Percentiles rank a stretch among this genome's conserved stretches.
phyloP scores from a whole-genome alignment of 2,329 filamentous ascomycete species.

The Trichoderma simmonsii region DNA sequence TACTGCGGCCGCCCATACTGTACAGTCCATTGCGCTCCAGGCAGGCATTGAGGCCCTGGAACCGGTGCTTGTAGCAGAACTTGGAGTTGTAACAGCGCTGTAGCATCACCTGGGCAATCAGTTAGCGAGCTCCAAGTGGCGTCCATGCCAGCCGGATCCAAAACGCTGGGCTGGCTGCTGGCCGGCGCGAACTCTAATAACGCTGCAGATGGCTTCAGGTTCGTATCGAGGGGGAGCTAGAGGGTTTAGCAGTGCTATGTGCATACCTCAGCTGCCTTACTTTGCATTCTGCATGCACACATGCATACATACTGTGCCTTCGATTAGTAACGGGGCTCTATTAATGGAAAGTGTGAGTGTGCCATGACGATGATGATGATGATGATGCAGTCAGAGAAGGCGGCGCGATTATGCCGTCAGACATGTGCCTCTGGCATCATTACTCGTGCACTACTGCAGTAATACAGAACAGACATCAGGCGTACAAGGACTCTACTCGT shows the following conservation, averaged over 20 bases:
- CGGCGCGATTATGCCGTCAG: background rate
- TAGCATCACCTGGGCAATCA: background rate
- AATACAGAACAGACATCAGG: background rate
- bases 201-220: background rate
- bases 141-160: background rate
- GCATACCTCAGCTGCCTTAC: background rate
- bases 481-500: background rate
- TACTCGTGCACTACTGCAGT: background rate
- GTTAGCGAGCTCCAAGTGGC: background rate
- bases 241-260: background rate
- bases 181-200: conserved; percentile 1
- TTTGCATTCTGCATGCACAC: background rate
- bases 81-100: background rate
- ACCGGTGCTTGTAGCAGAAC: background rate
- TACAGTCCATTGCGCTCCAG: background rate
- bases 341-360: background rate
- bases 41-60: background rate
- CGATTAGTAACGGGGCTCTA: background rate
- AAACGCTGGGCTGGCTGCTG: conserved; percentile 16
- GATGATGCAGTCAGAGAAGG: background rate
- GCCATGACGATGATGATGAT: background rate
- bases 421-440: background rate
- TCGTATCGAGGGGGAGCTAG: background rate
- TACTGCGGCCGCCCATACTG: background rate
- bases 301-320: background rate